A percentile compares a stretch with the other conserved stretches of the same genome.
Conservation (phyloP, 495 filamentous ascomycete genomes). For the Talaromyces stipitatus region DNA sequence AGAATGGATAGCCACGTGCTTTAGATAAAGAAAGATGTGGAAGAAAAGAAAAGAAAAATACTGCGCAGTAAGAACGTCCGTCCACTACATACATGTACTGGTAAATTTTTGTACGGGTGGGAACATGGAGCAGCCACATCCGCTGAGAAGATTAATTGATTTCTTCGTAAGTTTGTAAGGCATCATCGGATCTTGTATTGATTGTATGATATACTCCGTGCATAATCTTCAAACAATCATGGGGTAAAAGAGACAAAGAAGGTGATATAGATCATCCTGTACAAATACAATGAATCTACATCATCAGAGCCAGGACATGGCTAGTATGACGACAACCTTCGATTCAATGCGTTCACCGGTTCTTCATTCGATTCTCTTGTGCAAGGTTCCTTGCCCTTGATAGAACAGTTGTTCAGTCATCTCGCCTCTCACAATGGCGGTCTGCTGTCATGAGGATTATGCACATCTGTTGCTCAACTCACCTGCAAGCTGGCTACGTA, state of each 20-base stretch:
- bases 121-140: not conserved
- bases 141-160: not conserved
- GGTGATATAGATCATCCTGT: not conserved
- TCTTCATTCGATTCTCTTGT: not conserved
- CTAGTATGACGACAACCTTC: not conserved
- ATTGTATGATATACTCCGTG: not conserved
- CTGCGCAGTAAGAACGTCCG: not conserved
- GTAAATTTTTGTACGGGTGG: not conserved
- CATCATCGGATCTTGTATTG: not conserved
- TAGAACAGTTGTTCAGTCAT: not conserved
- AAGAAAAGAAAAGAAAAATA: not conserved
- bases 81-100: no score
- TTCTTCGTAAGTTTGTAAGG: not conserved
- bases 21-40: not conserved
- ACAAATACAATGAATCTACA: not conserved
- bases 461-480: not conserved
- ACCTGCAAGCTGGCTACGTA: not conserved
- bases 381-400: not conserved
- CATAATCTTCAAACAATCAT: not conserved
- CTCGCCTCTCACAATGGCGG: not conserved
- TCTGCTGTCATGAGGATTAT: not conserved
- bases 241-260: not conserved
- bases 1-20: not conserved
- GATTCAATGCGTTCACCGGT: not conserved
- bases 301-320: not conserved